Base-by-base conservation (phyloP, 2,329 filamentous ascomycete genomes). In the Beauveria sp. region DNA sequence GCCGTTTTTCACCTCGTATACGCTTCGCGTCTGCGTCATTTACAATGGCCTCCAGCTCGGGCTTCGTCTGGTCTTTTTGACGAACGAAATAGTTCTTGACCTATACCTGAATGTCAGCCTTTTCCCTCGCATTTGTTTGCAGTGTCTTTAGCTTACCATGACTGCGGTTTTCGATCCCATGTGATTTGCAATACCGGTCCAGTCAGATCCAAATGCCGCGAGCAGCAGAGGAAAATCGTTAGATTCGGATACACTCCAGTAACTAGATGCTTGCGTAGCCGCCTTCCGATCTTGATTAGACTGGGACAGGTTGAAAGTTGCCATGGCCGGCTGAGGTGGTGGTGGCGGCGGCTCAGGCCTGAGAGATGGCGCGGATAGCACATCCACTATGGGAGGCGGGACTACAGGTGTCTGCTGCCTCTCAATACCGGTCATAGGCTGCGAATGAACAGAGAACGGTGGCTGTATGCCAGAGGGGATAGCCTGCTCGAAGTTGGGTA, bases 151-250 rank as follows among this genome's bases (percentile, higher is more conserved):
- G 26, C 58, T 46, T 54, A 90, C 90, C 90, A 95, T 95, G n/a
- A 89, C 89, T 61, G 88, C 83, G 20, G 90, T 93, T 75, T 93
- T 93, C 5, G 89, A 91, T 55, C 88, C 87, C 88, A 95, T 92
- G 67, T 91, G 86, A 57, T 80, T 80, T 46, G 90, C 88, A 73
- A 93, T 93, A 5, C 83, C 84, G 54, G 78, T 77, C 84, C 89
- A 95, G 70, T 95, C 89, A 18, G 87, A 91, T 62, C 90, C 90
- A 75, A 91, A 93, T 60, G 90, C 83, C 56, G 80, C 82, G 52
- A 95, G 78, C 62, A 91, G 80, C 61, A 81, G 82, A 42, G 87
- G 86, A 72, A 95, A 95, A 68, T 93, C 90, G 52, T 82, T 88
- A 60, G 88, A 82, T 74, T 95, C 90, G 1, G 88, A 88, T 24